A percentile compares a stretch with the other conserved stretches of the same genome.
phyloP scores from a whole-genome alignment of 2,329 filamentous ascomycete species.

The Penicillium palitans region DNA sequence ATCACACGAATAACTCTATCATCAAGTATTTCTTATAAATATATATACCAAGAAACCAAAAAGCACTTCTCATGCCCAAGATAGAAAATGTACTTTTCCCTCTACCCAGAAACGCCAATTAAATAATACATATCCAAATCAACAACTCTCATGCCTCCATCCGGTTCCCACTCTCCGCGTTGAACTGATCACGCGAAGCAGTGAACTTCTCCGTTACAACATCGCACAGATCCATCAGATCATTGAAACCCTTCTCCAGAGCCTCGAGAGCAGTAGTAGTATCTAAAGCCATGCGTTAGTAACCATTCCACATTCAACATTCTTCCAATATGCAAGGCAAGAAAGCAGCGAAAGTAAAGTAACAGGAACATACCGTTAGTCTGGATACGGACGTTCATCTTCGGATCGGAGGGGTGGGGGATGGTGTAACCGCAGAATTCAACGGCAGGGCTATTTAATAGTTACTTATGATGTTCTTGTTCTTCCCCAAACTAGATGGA shows the following conservation, averaged over 20 bases:
- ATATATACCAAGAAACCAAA: constrained; percentile 1
- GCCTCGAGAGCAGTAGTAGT: constrained; percentile 79
- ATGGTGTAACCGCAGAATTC: constrained; percentile 99
- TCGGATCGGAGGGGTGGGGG: constrained; percentile 89
- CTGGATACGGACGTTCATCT: constrained; percentile 97
- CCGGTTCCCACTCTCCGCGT: constrained; percentile 37
- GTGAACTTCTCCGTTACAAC: constrained; percentile 90
- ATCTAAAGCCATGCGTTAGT: constrained; percentile 52
- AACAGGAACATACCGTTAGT: constrained; percentile 74
- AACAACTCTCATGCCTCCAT: constrained; percentile 32
- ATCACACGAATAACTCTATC: not conserved
- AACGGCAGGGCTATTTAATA: constrained; percentile 71
- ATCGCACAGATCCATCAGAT: constrained; percentile 89
- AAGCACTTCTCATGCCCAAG: constrained; percentile 1
- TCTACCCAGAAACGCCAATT: constrained; percentile 29
- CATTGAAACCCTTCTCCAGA: constrained; percentile 83
- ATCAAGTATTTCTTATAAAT: not conserved
- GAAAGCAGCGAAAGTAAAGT: not conserved
- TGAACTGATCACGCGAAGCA: constrained; percentile 63
- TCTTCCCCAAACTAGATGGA: not conserved
- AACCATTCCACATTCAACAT: not conserved
- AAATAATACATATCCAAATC: constrained; percentile 15
- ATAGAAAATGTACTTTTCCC: constrained; percentile 12
- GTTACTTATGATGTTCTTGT: constrained; percentile 8
- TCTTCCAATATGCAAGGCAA: not conserved